phyloP scores from a whole-genome alignment of 495 filamentous ascomycete species.

The Talaromyces proteolyticus region DNA sequence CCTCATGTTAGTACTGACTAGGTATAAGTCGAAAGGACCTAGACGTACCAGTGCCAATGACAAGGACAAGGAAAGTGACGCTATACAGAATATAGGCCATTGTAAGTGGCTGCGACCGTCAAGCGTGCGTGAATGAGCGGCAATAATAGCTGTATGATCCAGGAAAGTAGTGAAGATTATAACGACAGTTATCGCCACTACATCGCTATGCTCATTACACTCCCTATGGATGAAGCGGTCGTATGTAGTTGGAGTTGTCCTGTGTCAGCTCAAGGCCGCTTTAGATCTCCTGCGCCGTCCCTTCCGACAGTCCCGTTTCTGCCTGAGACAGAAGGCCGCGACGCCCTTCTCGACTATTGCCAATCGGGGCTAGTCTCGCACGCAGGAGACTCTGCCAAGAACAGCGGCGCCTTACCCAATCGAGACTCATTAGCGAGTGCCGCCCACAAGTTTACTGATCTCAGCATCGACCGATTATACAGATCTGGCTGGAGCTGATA shows the following conservation, averaged over 20 bases:
- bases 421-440: conserved; percentile 5
- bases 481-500: background rate
- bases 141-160: background rate
- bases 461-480: background rate
- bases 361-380: too few species aligned
- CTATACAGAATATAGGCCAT: conserved; percentile 80
- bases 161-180: too few species aligned
- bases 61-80: conserved; percentile 55
- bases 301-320: background rate
- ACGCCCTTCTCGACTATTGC: too few species aligned
- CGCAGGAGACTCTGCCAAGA: too few species aligned
- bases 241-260: too few species aligned
- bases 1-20: background rate
- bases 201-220: too few species aligned
- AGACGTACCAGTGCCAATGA: conserved; percentile 52
- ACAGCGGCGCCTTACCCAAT: background rate
- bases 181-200: too few species aligned
- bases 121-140: background rate
- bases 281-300: background rate
- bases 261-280: background rate
- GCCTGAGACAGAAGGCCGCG: background rate
- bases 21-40: background rate
- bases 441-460: background rate
- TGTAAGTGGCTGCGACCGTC: conserved; percentile 8
- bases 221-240: too few species aligned